Conservation (phyloP, 2,329 filamentous ascomycete species). For the Cordyceps javanica region DNA sequence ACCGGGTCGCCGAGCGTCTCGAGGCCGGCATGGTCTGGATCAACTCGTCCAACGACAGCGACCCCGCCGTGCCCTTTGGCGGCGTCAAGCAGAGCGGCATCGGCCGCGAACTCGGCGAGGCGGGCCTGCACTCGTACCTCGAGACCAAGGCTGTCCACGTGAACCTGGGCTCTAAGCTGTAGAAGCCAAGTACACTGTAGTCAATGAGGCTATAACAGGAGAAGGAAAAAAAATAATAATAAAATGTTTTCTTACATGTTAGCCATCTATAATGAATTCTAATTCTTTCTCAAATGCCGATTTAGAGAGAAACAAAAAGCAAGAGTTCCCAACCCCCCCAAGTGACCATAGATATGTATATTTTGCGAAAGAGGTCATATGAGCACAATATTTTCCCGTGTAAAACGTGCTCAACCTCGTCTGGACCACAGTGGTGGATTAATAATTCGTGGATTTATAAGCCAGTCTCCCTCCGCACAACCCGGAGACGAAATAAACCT, state of each 20-base stretch:
- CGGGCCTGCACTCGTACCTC: conserved; percentile 37
- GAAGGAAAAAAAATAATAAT: neutral
- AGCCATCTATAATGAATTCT: neutral
- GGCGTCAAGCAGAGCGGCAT: conserved; percentile 45
- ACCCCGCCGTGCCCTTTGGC: conserved; percentile 39
- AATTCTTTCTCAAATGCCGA: neutral
- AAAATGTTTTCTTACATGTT: neutral
- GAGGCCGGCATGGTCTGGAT: conserved; percentile 55
- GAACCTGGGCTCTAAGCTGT: conserved; percentile 33
- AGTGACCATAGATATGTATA: no score
- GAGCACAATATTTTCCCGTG: neutral
- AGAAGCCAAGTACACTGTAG: conserved; percentile 1
- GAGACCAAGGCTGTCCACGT: conserved; percentile 41
- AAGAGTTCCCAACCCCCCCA: no score
- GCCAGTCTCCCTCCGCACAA: neutral
- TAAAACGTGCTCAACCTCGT: neutral
- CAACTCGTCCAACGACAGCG: conserved; percentile 41
- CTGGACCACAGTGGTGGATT: no score
- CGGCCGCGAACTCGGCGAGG: conserved; percentile 39
- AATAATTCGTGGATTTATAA: neutral
- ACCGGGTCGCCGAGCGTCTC: conserved; percentile 47
- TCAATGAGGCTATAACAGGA: no score
- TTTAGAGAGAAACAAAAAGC: no score
- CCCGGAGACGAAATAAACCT: no score
- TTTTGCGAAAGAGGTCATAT: neutral